Percentiles rank a stretch among this genome's conserved stretches.
These are phyloP conservation scores for Aspergillus tubingensis DNA, from an alignment of 2,329 filamentous ascomycete species.

Conservation along the genomic window DNA sequence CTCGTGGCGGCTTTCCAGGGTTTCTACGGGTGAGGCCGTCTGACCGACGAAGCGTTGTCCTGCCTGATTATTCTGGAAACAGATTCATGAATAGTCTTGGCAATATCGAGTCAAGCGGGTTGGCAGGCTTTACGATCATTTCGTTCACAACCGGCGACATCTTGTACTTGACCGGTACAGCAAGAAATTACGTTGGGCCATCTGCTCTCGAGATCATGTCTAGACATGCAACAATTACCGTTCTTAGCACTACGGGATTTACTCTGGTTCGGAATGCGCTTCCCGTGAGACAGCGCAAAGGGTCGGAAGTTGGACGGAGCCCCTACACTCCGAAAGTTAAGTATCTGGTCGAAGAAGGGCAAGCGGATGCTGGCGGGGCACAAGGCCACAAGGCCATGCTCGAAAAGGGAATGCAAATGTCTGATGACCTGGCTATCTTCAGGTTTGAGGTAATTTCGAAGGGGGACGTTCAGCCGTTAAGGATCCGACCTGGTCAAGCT, in stretches of 20 bases:
- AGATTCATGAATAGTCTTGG: constrained; percentile 14
- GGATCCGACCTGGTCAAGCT: not conserved
- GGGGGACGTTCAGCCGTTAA: no score
- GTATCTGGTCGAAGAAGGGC: not conserved
- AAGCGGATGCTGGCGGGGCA: not conserved
- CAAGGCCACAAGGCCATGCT: not conserved
- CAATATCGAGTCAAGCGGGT: constrained; percentile 21
- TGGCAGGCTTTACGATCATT: constrained; percentile 24
- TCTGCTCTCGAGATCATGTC: not conserved
- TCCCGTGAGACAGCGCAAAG: not conserved
- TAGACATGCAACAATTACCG: not conserved
- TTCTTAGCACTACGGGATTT: not conserved
- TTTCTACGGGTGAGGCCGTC: not conserved
- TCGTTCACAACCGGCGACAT: constrained; percentile 26
- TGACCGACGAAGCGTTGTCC: not conserved
- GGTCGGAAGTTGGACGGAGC: not conserved
- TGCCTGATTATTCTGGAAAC: constrained; percentile 10
- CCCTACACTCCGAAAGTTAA: constrained; percentile 3
- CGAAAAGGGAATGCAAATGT: not conserved
- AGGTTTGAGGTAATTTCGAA: not conserved
- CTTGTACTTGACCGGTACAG: constrained; percentile 26
- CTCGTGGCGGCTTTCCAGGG: constrained; percentile 1
- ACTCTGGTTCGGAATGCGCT: not conserved
- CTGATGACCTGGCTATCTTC: not conserved
- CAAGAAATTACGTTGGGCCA: constrained; percentile 14